These are phyloP conservation scores for Marchantia paleacea DNA, from an alignment of 225 moss, liverwort and hornwort genomes.

Conservation along the genomic window DNA sequence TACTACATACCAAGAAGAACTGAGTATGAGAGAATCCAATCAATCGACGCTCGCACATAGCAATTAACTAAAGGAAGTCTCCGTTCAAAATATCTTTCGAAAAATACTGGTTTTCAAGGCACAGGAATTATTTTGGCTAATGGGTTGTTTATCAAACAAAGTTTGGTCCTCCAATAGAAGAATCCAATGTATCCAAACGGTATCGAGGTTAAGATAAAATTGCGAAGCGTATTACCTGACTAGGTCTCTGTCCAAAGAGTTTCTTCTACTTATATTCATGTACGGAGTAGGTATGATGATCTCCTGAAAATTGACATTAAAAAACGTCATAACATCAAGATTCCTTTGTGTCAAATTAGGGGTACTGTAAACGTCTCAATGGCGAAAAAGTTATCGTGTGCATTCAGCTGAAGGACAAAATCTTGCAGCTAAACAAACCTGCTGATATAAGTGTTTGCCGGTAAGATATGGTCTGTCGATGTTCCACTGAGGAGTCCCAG, in stretches of 20 bases:
- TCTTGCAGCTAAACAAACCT: conserved; percentile 13
- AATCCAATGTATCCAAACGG: too few species aligned
- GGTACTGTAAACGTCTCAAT: not conserved
- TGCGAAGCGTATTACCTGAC: conserved; percentile 27
- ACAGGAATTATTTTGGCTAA: not conserved
- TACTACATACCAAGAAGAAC: conserved; percentile 40
- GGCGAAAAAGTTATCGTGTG: not conserved
- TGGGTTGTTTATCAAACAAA: too few species aligned
- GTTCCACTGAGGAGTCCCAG: conserved; percentile 94
- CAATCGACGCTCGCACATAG: not conserved
- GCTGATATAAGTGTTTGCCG: conserved; percentile 77
- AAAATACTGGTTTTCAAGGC: not conserved
- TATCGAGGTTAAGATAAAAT: not conserved
- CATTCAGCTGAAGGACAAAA: not conserved
- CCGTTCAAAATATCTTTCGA: not conserved
- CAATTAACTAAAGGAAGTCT: not conserved
- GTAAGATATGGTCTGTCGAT: conserved; percentile 88
- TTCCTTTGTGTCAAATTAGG: not conserved
- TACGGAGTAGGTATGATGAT: conserved; percentile 31
- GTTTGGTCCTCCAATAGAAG: too few species aligned
- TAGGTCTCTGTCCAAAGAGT: conserved; percentile 34
- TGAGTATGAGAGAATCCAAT: not conserved
- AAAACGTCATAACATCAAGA: not conserved
- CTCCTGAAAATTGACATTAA: conserved; percentile 17
- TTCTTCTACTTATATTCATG: conserved; percentile 32